Base-by-base conservation (phyloP, 2,329 filamentous ascomycete genomes). In the Penicillium verrucosum region DNA sequence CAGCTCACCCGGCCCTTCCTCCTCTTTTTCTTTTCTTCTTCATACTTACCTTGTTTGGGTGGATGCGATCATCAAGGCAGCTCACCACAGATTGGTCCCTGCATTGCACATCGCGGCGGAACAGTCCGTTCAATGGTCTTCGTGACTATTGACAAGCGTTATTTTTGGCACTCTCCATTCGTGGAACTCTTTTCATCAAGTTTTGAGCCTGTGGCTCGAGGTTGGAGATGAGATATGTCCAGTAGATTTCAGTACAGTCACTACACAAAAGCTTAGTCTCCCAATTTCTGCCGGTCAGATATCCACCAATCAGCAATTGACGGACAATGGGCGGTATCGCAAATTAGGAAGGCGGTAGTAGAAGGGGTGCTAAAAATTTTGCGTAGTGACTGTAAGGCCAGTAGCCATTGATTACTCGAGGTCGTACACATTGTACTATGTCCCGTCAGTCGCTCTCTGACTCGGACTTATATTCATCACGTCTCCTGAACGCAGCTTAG, bases 101-200 rank as follows among this genome's bases (percentile, higher is more conserved):
- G 77, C 80, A 82, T 82, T 82, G 80, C 80, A 82, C 80, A 82
- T 66, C 79, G 80, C 75, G 80, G 80, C 68, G 78, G 76, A 77
- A 73, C 78, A 70, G 65, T 73, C 62, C 69, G 72, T 77, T 76
- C 75, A 79, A 77, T 73, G 75, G 76, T 73, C 68, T 80, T 69
- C 68, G 68, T 30, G 70, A 69, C 71, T 70, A 69, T 71, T 72
- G 70, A 71, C 69, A 72, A 69, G 70, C 70, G 70, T 64, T 64
- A 73, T 73, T 73, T 73, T 73, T 73, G 70, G 70, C 69, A 71
- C 65, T 55, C 66, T 69, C 67, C 65, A 67, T 61, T 60, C 48
- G 47, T 55, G 61, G 60, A 51, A 65, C 62, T 49, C 53, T 65
- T 73, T 73, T 73, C 70, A 73, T 71, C 67, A 68, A 61, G 49